A percentile compares a stretch with the other conserved stretches of the same genome.
Conservation (phyloP, 306 rosid species). For the Quillaja saponaria region DNA sequence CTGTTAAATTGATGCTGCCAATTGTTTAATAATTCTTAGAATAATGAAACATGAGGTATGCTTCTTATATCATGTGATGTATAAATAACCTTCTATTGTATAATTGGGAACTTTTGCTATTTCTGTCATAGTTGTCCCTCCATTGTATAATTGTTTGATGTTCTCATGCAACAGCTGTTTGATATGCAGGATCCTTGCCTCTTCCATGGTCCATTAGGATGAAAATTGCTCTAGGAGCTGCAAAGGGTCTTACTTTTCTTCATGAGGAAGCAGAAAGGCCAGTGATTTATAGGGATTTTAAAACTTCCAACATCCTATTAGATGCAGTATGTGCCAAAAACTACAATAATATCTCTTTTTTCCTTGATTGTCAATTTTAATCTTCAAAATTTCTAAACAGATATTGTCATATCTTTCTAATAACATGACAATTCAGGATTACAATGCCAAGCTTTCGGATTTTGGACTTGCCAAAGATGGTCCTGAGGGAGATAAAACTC, state of each 20-base stretch:
- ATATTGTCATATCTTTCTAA: slow-evolving; percentile 32
- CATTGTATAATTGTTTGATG: background rate
- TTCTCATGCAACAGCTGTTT: slow-evolving; percentile 8
- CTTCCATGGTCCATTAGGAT: slow-evolving; percentile 98
- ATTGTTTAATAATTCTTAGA: no score
- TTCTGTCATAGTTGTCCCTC: slow-evolving; percentile 7
- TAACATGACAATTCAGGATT: slow-evolving; percentile 59
- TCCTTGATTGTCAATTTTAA: slow-evolving; percentile 23
- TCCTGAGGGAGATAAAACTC: slow-evolving; percentile 96
- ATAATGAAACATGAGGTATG: background rate
- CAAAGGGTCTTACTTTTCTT: slow-evolving; percentile 94
- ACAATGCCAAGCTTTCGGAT: slow-evolving; percentile 95
- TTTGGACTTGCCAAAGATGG: slow-evolving; percentile 99
- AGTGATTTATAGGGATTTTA: slow-evolving; percentile 91
- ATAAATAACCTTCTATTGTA: background rate
- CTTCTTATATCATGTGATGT: background rate
- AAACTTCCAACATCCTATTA: slow-evolving; percentile 90
- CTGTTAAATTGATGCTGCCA: no score
- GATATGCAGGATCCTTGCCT: slow-evolving; percentile 78
- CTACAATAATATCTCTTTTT: background rate
- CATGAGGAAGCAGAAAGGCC: slow-evolving; percentile 97
- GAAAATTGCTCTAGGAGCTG: slow-evolving; percentile 98
- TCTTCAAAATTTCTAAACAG: no score
- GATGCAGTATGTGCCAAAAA: slow-evolving; percentile 76
- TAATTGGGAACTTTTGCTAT: slow-evolving; percentile 13